Base-by-base conservation (phyloP, 176 grass and related monocot genomes). In the Lolium multiflorum region DNA sequence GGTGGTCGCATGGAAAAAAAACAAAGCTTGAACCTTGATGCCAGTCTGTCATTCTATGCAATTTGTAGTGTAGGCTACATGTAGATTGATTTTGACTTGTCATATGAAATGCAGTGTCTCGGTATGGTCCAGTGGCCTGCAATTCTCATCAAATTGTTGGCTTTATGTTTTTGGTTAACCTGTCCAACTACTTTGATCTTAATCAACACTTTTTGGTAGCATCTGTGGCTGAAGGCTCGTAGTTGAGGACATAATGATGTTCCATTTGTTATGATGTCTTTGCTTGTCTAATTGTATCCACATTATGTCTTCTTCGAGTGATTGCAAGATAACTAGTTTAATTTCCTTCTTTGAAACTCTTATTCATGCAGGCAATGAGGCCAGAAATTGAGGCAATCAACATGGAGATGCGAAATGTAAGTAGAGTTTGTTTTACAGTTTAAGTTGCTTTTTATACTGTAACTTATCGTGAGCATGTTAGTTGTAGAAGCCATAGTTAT, bases 301-400 rank as follows among this genome's bases (percentile, higher is more conserved):
- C 11, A 64, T 50, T 24, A 54, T 71, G 16, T 73, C 17, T 79
- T 74, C 22, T 51, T 0, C 52, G 25, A 57, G 4, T 64, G 55
- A 20, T 22, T 78, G 46, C 49, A 69, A 20, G 20, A 78, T 69
- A 20, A 1, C 26, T 31, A 70, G 0, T 46, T 70, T 3, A 28
- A n/a, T 79, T 70, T 57, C 31, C 9, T 69, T 82, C 4, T 48
- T 75, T 59, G 12, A n/a, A 84, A 69, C 41, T 80, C 16, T 76
- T 88, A 55, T 64, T 51, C 55, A 38, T 84, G 65, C 77, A 96
- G 97, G 75, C 35, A 25, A 67, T 99, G 89, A 92, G 76, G 63
- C 92, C 94, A 67, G 92, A 96, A 74, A 78, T 99, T 73, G 92
- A 99, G 71, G 72, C 85, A 20, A 89, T 99, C 24, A 92, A 92